Evolutionary conservation across 2,329 filamentous ascomycete species (phyloP), one percentile per base, ranked within the genome.

Genomic region (Paracorniculantispora psalliotae): DNA sequence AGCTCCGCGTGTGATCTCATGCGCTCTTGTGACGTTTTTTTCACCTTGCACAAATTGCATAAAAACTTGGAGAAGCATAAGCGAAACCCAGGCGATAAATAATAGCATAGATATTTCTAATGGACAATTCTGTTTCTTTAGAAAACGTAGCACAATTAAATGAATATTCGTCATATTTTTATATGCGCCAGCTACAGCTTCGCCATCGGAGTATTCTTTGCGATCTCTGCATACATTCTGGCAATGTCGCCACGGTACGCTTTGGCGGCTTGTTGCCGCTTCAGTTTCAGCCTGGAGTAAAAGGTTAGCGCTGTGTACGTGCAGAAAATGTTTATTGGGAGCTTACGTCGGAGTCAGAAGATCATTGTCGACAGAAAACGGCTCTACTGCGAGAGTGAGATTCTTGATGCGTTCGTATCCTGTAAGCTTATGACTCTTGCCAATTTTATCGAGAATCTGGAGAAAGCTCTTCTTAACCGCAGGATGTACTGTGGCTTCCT

Each of bases 351-450:
- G 90, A 21, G 90, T 94, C 70, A 92, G 76, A 52, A 97, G 80
- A 74, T 96, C 90, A 70, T 99, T 99, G 53, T 96, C 92, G 64
- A 97, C 86, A 1, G 86, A 90, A 68, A 99, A 97, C 1, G 94
- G 94, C 61, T 99, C 94, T 15, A 97, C 67, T 67, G 89, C 87
- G 65, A 99, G 75, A 63, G 88, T 75, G 59, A 88, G 81, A 65
- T 87, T 89, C 71, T 82, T 84, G 49, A 97, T 87, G 63, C 85
- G 85, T 80, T 99, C 94, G 67, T 90, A 97, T 65, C 87, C 90
- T 71, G 96, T 94, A 73, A 99, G 92, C 77, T 94, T 96, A 73
- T 90, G 85, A 76, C 87, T 88, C 77, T 83, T 89, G 46, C 85
- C 91, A 60, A 96, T 88, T 57, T 80, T 82, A 61, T 94, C 89